Conservation (phyloP, 768 basidiomycete species). For the Gautieria morchelliformis region DNA sequence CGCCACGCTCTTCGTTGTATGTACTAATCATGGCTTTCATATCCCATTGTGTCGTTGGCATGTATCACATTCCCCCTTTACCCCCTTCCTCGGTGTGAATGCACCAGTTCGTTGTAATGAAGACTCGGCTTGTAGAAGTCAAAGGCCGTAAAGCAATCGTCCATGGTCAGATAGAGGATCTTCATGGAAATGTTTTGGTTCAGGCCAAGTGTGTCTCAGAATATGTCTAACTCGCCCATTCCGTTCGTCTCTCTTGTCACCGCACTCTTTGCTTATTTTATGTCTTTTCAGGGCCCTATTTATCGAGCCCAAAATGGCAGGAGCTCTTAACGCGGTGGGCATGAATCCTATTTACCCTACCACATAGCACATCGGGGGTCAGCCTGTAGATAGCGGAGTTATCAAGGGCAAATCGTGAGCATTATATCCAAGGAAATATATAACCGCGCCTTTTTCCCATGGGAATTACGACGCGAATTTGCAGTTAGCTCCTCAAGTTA, state of each 20-base stretch:
- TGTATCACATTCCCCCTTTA: too few relatives aligned
- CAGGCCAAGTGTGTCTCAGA: constrained; percentile 53
- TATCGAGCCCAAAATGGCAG: constrained; percentile 83
- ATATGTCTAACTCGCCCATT: neutral
- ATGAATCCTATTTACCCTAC: constrained; percentile 25
- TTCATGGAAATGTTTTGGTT: constrained; percentile 73
- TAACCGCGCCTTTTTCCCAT: too few relatives aligned
- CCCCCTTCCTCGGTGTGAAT: neutral
- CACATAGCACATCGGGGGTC: neutral
- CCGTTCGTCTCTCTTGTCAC: neutral
- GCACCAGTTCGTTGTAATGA: constrained; percentile 72
- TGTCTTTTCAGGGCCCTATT: constrained; percentile 54
- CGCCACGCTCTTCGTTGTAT: neutral
- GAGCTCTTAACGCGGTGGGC: constrained; percentile 52
- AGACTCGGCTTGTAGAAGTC: constrained; percentile 51
- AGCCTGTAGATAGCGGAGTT: neutral
- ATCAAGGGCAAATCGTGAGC: neutral
- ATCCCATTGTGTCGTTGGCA: neutral
- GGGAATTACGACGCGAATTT: too few relatives aligned
- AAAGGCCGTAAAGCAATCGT: constrained; percentile 76
- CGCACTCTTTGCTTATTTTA: neutral
- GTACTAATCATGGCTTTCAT: too few relatives aligned
- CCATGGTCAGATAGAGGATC: constrained; percentile 61
- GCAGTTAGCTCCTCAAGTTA: too few relatives aligned
- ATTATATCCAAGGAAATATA: too few relatives aligned